Base-by-base conservation (phyloP, 2,329 filamentous ascomycete species). In the Alternaria sp. region DNA sequence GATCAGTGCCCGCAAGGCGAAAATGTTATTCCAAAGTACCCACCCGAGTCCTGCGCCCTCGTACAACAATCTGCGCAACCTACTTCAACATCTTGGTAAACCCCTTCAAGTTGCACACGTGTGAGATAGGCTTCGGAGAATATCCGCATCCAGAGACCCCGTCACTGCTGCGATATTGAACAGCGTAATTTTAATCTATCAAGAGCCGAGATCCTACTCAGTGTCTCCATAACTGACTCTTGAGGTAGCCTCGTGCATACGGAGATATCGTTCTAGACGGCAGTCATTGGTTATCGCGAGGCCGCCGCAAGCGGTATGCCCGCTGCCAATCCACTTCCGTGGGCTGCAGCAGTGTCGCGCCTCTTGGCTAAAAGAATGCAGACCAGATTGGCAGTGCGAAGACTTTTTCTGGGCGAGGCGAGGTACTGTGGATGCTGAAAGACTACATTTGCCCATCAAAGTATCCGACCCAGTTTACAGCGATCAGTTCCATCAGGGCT, bases 1-100 rank as follows among this genome's bases (percentile, higher is more conserved):
- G 46, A 37, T 50, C 46, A 50, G 46, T 50, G 28, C 17, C 44
- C 28, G 29, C 44, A 33, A 46, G 29, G 44, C 28, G 44, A n/a
- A 29, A 17, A 46, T 17, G 29, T 21, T 10, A 33, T 46, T 29
- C n/a, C 29, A 31, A 17, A 14, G 28, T 46, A 46, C 46, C 31
- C 46, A 37, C 14, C 23, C n/a, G 33, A 28, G 33, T 50, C 23
- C 23, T 37, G 33, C 46, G 23, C 33, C 23, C 13, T 29, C 33
- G 46, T 9, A 24, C 24, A 24, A 48, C n/a, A 50, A 50, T 39
- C 23, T 28, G 31, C 48, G 24, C 48, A 29, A 3, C 13, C 24
- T 39, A 37, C 10, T 29, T 37, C 14, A 10, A n/a, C 33, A 26
- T 39, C 23, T 17, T 39, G 24, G 23, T 21, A 11, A 9, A 28